A percentile compares a stretch with the other conserved stretches of the same genome.
Evolutionary conservation across 257 asterid genomes (phyloP).

Genomic region (Solanum clarkiae): DNA sequence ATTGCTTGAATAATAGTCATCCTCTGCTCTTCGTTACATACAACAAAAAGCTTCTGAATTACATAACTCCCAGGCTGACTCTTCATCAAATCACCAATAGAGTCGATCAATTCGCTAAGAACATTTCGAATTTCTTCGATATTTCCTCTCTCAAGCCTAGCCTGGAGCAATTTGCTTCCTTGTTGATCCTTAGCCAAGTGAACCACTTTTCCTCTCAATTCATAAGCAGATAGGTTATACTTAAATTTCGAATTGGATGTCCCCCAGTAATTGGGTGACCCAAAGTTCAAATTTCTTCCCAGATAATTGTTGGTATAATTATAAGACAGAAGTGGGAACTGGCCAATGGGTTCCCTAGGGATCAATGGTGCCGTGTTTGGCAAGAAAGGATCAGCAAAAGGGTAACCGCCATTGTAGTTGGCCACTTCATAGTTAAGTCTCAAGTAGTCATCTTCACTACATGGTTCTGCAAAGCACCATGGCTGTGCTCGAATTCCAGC

Average conservation of each 20-base stretch:
- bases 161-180: constrained; percentile 27
- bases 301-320: neutral
- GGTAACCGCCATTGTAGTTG: neutral
- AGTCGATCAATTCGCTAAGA: constrained; percentile 22
- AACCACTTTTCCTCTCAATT: constrained; percentile 29
- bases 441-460: neutral
- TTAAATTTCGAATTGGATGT: neutral
- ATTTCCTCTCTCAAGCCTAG: constrained; percentile 23
- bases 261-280: neutral
- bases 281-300: no score
- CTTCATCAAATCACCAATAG: constrained; percentile 28
- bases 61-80: constrained; percentile 49
- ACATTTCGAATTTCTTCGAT: constrained; percentile 28
- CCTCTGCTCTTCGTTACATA: constrained; percentile 58
- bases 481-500: neutral
- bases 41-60: constrained; percentile 38
- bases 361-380: constrained; percentile 30
- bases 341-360: neutral
- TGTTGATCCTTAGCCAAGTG: constrained; percentile 24
- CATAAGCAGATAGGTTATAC: neutral
- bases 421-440: neutral
- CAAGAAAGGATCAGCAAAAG: constrained; percentile 25
- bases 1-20: constrained; percentile 34
- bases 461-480: neutral
- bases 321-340: constrained; percentile 9